A percentile compares a stretch with the other conserved stretches of the same genome.
phyloP scores from a whole-genome alignment of 805 yeast species.

The Yamadazyma ubonensis region DNA sequence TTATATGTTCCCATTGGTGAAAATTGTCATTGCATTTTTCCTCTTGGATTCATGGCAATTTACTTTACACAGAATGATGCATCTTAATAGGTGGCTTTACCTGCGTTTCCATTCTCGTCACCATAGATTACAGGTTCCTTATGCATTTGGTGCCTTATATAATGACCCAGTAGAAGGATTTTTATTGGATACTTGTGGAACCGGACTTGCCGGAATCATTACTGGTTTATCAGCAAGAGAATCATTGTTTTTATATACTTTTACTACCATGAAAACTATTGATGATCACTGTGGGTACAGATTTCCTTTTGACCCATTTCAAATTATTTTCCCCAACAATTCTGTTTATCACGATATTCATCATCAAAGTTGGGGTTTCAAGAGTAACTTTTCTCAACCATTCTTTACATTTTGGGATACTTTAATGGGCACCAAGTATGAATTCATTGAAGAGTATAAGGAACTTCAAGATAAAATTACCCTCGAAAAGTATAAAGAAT shows the following conservation, averaged over 20 bases:
- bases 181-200: conserved; percentile 85
- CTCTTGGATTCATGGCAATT: conserved; percentile 96
- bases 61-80: conserved; percentile 87
- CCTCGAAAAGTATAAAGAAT: conserved; percentile 61
- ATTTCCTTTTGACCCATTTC: conserved; percentile 89
- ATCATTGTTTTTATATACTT: conserved; percentile 67
- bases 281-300: conserved; percentile 99
- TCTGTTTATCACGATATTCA: conserved; percentile 96
- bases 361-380: conserved; percentile 94
- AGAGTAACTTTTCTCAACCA: conserved; percentile 92
- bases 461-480: conserved; percentile 66
- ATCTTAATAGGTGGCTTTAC: conserved; percentile 72
- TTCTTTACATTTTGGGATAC: conserved; percentile 94
- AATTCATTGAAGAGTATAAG: conserved; percentile 58
- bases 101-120: conserved; percentile 88
- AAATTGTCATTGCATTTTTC: conserved; percentile 60
- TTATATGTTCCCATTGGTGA: conserved; percentile 61
- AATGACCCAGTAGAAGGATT: conserved; percentile 95
- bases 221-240: conserved; percentile 75
- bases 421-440: conserved; percentile 67
- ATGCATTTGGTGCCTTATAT: conserved; percentile 94
- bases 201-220: conserved; percentile 73
- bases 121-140: conserved; percentile 92
- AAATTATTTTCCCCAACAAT: conserved; percentile 87
- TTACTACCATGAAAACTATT: conserved; percentile 93